Evolutionary conservation across 2,329 filamentous ascomycete genomes (phyloP), one percentile per base, ranked within the genome.

Genomic region (Sporothrix dimorphospora): DNA sequence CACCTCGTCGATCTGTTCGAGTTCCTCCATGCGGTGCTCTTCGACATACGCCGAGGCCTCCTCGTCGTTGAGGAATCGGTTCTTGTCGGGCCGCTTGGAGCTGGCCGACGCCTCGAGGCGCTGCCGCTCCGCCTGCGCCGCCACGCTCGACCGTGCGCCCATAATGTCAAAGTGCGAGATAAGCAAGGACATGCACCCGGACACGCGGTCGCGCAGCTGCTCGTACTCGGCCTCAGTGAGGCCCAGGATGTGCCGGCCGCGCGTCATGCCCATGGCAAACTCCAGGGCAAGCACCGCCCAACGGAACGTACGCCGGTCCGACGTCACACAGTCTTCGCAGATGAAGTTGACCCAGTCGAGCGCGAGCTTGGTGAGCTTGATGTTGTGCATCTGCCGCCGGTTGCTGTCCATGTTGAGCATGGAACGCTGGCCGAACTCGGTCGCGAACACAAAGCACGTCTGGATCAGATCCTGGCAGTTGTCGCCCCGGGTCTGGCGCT

Each of bases 101-200:
- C 78, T 94, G 92, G 38, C 91, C 91, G 70, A 92, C 88, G 93
- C 91, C 77, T 98, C 95, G 75, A 94, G 87, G 57, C 93, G 89
- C 79, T 97, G 93, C 80, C 94, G 94, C 82, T 99, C 96, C 1
- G 94, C 94, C 81, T 98, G 94, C 4, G 96, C 96, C 12, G 96
- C 96, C 74, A 98, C 87, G 55, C 91, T 98, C 7, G 94, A 97
- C 78, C 95, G 90, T 34, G 96, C 96, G 30, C 96, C 96, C 92
- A 99, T 97, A 81, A 99, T 98, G 81, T 99, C 96, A 78, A 99
- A 99, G 81, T 99, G 96, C 11, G 94, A 98, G 76, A 99, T 98
- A 66, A 99, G 86, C 30, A 99, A 87, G 24, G 94, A 94, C 96
- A 99, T 99, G 81, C 96, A 99, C 0, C 95, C 95, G 9, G 94